Evolutionary conservation across 2,329 filamentous ascomycete species (phyloP).

Genomic region (Dothideomycetidae sp.): DNA sequence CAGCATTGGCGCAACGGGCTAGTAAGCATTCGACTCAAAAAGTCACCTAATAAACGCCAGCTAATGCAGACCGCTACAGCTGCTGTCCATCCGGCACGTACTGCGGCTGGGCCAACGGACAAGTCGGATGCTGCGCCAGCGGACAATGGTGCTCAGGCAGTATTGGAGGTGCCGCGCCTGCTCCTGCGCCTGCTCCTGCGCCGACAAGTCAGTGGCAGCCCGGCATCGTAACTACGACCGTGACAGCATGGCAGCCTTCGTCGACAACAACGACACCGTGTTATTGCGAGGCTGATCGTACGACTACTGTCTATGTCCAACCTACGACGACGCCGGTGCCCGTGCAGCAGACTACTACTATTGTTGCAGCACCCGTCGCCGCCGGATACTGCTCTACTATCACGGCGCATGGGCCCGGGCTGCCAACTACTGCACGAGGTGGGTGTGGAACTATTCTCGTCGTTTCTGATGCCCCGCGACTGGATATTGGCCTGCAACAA

Average conservation of each 20-base stretch:
- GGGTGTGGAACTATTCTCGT: constrained; percentile 7
- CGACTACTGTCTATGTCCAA: constrained; percentile 3
- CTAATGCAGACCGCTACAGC: too few relatives aligned
- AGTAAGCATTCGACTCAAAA: constrained; percentile 1
- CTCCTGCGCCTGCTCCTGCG: too few relatives aligned
- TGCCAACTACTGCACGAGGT: constrained; percentile 7
- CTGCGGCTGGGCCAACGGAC: constrained; percentile 6
- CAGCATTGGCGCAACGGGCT: constrained; percentile 4
- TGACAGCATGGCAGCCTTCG: constrained; percentile 2
- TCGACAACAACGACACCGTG: not conserved
- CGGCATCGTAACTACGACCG: not conserved
- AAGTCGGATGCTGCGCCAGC: constrained; percentile 4
- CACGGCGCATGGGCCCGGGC: constrained; percentile 2
- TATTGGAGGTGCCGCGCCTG: constrained; percentile 2
- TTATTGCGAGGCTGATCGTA: not conserved
- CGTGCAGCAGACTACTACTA: constrained; percentile 2
- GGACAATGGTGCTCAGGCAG: constrained; percentile 6
- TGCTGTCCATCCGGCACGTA: constrained; percentile 9
- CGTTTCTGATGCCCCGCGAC: constrained; percentile 2
- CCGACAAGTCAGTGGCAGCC: constrained; percentile 6
- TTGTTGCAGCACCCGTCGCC: constrained; percentile 1
- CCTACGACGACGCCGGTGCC: not conserved
- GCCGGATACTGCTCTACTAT: constrained; percentile 6
- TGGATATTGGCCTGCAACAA: too few relatives aligned
- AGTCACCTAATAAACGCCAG: not conserved